Percentiles rank a stretch among this genome's conserved stretches.
Conservation (phyloP, 2,329 filamentous ascomycete species). For the Fusarium udum region DNA sequence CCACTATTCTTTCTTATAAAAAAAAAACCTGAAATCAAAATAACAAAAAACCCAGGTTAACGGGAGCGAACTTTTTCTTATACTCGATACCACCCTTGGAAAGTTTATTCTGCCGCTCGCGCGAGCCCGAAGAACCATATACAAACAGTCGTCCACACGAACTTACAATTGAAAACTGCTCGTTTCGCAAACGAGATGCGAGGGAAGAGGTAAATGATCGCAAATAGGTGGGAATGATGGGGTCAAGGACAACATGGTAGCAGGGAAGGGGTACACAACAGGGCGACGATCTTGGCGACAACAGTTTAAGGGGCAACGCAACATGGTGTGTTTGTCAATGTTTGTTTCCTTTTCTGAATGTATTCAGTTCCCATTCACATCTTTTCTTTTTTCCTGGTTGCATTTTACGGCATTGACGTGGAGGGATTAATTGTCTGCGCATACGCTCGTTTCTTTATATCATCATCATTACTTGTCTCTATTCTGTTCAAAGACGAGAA, state of each 20-base stretch:
- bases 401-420: slow-evolving; percentile 28
- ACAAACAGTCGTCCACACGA: slow-evolving; percentile 31
- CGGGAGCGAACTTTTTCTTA: slow-evolving; percentile 26
- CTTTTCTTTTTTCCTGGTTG: slow-evolving; percentile 6
- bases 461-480: slow-evolving; percentile 20
- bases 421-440: slow-evolving; percentile 32
- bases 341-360: slow-evolving; percentile 26
- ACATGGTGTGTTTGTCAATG: slow-evolving; percentile 24
- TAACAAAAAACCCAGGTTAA: not conserved
- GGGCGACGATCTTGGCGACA: slow-evolving; percentile 13
- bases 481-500: slow-evolving; percentile 36
- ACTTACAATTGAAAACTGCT: slow-evolving; percentile 12
- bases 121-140: slow-evolving; percentile 43
- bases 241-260: not conserved
- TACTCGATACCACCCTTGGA: slow-evolving; percentile 39
- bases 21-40: not conserved
- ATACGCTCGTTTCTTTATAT: slow-evolving; percentile 28
- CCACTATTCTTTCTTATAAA: not conserved
- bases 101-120: slow-evolving; percentile 49
- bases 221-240: slow-evolving; percentile 9
- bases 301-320: slow-evolving; percentile 27
- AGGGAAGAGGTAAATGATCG: slow-evolving; percentile 5
- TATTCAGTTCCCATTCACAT: slow-evolving; percentile 22
- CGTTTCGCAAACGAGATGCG: not conserved
- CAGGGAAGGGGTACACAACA: slow-evolving; percentile 1